Evolutionary conservation across 192 early-diverging fungal species (phyloP), one percentile per base, ranked within the genome.

Genomic region (Cetraspora pellucida): DNA sequence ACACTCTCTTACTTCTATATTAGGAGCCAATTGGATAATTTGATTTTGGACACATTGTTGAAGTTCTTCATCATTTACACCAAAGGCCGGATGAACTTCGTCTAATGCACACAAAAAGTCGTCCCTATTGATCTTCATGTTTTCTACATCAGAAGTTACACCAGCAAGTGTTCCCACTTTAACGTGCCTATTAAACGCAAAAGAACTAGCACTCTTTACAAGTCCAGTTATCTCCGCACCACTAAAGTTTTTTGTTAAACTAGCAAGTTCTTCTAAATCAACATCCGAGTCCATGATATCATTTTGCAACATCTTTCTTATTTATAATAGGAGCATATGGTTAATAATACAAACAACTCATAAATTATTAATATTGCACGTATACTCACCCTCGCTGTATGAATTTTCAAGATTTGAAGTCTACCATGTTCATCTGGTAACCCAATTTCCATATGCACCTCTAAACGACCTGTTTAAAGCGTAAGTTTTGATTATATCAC

Each of bases 171-270:
- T 91, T n/a, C 93, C 96, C 58, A 96, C 93, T 81, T 96, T 95
- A 80, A 99, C 90, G 78, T 99, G 96, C 49, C 97, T 88, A 79
- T 93, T 97, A 81, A 99, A 96, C 3, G 97, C 93, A 87, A 93
- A 99, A 3, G 97, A 97, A 45, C 91, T 92, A 3, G 97, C 97
- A 23, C 90, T 90, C 78, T 95, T 96, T 27, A 97, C 91, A 17
- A 99, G 80, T 82, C 95, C 95, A 21, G 93, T 91, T 77, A 99
- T 96, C 82, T 99, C 97, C 44, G 97, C 97, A 79, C 97, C 97
- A 79, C 91, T 94, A 81, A 93, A 99, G 88, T 99, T 99, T 82
- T 97, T 97, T 23, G 96, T 97, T 81, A 94, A 77, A 0, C 83
- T 82, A 2, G 96, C 96, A 75, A 99, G 83, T 82, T 98, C 95